These are phyloP conservation scores for Cercospora sp. DNA, from an alignment of 2,329 filamentous ascomycete genomes.

Conservation along the genomic window DNA sequence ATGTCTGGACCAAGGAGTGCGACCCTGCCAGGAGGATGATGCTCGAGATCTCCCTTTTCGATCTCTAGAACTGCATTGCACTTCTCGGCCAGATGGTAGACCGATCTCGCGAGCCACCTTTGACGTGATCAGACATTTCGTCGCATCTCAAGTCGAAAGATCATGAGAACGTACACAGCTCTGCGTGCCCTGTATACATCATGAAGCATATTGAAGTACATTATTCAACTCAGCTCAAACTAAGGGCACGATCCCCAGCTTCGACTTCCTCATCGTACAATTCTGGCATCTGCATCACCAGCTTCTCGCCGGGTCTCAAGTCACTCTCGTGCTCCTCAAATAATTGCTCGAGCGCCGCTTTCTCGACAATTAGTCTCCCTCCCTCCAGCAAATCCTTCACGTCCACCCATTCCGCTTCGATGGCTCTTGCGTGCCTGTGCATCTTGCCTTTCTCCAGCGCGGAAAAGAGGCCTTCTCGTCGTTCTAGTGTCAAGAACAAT, in stretches of 20 bases:
- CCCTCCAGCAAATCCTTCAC: conserved; percentile 91
- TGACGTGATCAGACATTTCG: neutral
- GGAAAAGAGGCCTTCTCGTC: conserved; percentile 44
- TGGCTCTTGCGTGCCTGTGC: conserved; percentile 66
- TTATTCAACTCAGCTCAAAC: neutral
- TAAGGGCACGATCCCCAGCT: neutral
- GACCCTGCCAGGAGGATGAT: neutral
- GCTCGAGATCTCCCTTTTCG: neutral
- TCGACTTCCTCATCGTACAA: conserved; percentile 14
- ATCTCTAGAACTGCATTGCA: neutral
- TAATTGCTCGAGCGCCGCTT: conserved; percentile 72
- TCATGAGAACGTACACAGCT: neutral
- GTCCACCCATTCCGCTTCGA: conserved; percentile 77
- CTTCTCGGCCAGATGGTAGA: neutral
- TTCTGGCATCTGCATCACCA: conserved; percentile 17
- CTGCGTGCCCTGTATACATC: neutral
- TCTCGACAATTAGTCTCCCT: conserved; percentile 83
- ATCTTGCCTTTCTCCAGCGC: conserved; percentile 63
- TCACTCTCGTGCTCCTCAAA: conserved; percentile 72
- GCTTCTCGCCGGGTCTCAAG: conserved; percentile 22
- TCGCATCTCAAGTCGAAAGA: neutral
- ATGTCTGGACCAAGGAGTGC: neutral
- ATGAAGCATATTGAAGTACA: neutral
- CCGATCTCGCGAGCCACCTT: neutral
- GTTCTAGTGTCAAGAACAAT: conserved; percentile 66